Conservation (phyloP, 306 rosid genomes). For the Abrus precatorius region DNA sequence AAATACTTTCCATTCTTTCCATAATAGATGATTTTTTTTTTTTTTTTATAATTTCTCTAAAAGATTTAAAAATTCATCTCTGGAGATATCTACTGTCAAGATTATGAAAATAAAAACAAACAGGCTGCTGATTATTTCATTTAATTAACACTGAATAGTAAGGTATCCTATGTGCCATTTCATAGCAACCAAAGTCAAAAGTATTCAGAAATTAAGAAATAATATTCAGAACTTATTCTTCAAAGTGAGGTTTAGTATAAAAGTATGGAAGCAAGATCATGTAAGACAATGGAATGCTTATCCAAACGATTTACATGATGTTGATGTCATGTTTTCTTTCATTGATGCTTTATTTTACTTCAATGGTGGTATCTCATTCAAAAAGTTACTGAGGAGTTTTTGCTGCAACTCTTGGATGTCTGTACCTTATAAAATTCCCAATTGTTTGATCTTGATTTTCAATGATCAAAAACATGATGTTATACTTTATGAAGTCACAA, state of each 20-base stretch:
- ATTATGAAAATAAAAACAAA: conserved; percentile 20
- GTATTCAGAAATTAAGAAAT: background rate
- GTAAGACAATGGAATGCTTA: conserved; percentile 9
- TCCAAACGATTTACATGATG: conserved; percentile 22
- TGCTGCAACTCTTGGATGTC: conserved; percentile 2
- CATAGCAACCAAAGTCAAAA: conserved; percentile 6
- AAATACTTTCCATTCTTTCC: conserved; percentile 1
- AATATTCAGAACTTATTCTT: background rate
- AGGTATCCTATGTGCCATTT: conserved; percentile 12
- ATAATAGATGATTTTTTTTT: background rate
- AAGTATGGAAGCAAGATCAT: conserved; percentile 1
- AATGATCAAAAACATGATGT: conserved; percentile 33
- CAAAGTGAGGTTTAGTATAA: conserved; percentile 1
- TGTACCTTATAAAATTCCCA: conserved; percentile 8
- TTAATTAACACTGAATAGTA: conserved; percentile 7
- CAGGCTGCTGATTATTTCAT: conserved; percentile 3
- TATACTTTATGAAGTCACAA: conserved; percentile 33
- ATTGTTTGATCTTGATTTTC: conserved; percentile 4
- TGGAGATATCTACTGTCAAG: background rate
- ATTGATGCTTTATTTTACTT: background rate
- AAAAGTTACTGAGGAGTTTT: conserved; percentile 20
- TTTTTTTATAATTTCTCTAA: too few species aligned
- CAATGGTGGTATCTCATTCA: background rate
- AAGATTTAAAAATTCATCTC: background rate
- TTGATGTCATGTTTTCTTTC: conserved; percentile 1